Evolutionary conservation across 139 green algal genomes (phyloP).

Genomic region (Ulvella scutata): DNA sequence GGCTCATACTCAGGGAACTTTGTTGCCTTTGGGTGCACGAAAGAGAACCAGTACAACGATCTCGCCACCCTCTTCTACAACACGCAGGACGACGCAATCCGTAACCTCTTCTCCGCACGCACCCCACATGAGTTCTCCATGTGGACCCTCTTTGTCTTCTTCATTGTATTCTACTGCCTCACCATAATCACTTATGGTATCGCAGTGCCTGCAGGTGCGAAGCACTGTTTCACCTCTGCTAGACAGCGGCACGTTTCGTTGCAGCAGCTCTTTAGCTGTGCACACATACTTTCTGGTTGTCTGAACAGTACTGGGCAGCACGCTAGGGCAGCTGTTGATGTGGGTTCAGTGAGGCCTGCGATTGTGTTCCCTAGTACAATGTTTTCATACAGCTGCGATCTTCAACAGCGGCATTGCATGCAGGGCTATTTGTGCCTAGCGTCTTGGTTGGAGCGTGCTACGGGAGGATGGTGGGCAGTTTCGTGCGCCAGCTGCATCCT

Average conservation of each 20-base stretch:
- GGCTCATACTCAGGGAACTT: conserved; percentile 50
- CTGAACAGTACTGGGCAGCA: too few relatives aligned
- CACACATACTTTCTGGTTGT: too few relatives aligned
- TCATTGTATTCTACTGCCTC: conserved; percentile 45
- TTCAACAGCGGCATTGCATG: too few relatives aligned
- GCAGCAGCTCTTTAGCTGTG: too few relatives aligned
- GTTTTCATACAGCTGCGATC: too few relatives aligned
- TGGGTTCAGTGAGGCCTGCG: too few relatives aligned
- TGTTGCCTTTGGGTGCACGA: conserved; percentile 29
- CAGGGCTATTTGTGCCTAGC: conserved; percentile 65
- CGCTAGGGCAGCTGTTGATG: too few relatives aligned
- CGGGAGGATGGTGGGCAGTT: conserved; percentile 46
- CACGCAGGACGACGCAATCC: conserved; percentile 70
- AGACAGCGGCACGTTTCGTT: too few relatives aligned
- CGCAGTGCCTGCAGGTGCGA: conserved; percentile 1
- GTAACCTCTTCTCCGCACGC: conserved; percentile 55
- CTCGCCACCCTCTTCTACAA: conserved; percentile 78
- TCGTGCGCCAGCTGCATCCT: conserved; percentile 8
- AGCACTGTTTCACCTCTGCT: too few relatives aligned
- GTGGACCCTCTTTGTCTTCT: conserved; percentile 29
- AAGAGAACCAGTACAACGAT: conserved; percentile 53
- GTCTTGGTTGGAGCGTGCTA: conserved; percentile 68
- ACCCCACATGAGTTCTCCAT: conserved; percentile 53
- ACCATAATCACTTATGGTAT: conserved; percentile 54
- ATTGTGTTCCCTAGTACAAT: too few relatives aligned